Base-by-base conservation (phyloP, 2,329 filamentous ascomycete genomes). In the Sporothrix mexicana region DNA sequence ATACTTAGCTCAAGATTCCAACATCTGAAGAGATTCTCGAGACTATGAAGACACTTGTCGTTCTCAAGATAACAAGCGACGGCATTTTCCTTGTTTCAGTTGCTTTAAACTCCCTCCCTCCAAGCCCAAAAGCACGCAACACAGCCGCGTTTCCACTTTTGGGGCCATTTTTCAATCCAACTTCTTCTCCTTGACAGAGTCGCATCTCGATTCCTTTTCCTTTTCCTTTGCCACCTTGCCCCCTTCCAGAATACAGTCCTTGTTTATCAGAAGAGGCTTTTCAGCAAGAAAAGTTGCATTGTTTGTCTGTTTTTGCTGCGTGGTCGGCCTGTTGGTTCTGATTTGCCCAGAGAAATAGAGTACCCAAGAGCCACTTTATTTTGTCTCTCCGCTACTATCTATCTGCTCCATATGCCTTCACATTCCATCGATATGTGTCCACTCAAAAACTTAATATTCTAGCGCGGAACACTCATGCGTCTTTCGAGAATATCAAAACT, bases 251-350 rank as follows among this genome's bases (percentile, higher is more conserved):
- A n/a, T 49, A 9, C 13, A 49, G 43, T 20, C n/a, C 57, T 9
- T 30, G 25, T 36, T 6, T n/a, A 23, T 45, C 36, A 3, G 13
- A 17, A 30, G 20, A 20, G 61, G 41, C 12, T 20, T 9, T 25
- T 23, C 45, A 51, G 30, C 36, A 61, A 45, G 62, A 36, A 36
- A 36, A 36, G 30, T 7, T 36, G 30, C 30, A 36, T 36, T 36
- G 30, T 7, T 36, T 36, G 30, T 36, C 20, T 67, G 43, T 23
- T 36, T 20, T 12, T n/a, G 41, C 55, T 69, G 55, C 64, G 71
- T 69, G 71, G 64, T 30, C 51, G 12, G 55, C 43, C 43, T 20
- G 30, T n/a, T 45, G 55, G 43, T 23, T 69, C 45, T 72, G 71
- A 69, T 72, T 70, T 69, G 62, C 66, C 25, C 20, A 49, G 20